A percentile compares a stretch with the other conserved stretches of the same genome.
phyloP scores from a whole-genome alignment of 495 filamentous ascomycete genomes.

The Talaromyces stipitatus region DNA sequence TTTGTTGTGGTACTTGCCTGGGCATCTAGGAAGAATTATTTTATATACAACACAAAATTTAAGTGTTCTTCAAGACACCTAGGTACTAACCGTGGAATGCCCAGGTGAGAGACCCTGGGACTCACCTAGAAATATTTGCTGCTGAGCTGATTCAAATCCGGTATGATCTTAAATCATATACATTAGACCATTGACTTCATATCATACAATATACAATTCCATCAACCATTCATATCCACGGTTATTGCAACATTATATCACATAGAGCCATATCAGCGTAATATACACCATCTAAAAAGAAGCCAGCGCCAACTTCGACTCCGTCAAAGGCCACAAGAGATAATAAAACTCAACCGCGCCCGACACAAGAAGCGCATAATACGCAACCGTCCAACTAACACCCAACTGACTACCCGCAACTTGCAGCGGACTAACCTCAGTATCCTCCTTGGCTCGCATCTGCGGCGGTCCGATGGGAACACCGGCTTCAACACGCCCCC shows the following conservation, averaged over 20 bases:
- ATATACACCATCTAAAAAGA: slow-evolving; percentile 15
- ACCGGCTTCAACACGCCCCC: slow-evolving; percentile 59
- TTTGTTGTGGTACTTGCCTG: too few species aligned
- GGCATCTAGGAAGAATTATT: too few species aligned
- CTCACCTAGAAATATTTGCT: too few species aligned
- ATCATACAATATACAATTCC: neutral
- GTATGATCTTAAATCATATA: too few species aligned
- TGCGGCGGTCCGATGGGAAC: slow-evolving; percentile 22
- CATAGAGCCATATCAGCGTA: neutral
- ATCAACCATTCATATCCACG: neutral
- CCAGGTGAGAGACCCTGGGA: too few species aligned
- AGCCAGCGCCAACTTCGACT: slow-evolving; percentile 42
- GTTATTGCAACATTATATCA: neutral
- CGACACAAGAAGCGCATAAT: slow-evolving; percentile 64
- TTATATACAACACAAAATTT: too few species aligned
- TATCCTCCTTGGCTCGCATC: slow-evolving; percentile 35
- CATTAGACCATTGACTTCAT: neutral
- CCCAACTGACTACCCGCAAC: slow-evolving; percentile 20
- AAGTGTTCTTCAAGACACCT: too few species aligned
- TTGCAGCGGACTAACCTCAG: slow-evolving; percentile 12
- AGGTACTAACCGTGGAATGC: too few species aligned
- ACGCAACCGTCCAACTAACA: slow-evolving; percentile 62
- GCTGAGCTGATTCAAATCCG: too few species aligned
- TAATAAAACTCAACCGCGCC: slow-evolving; percentile 66
- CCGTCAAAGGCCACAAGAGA: slow-evolving; percentile 65